Percentiles rank a stretch among this genome's conserved stretches.
Conservation (phyloP, 202 grass and related monocot species). For the Setaria viridis region DNA sequence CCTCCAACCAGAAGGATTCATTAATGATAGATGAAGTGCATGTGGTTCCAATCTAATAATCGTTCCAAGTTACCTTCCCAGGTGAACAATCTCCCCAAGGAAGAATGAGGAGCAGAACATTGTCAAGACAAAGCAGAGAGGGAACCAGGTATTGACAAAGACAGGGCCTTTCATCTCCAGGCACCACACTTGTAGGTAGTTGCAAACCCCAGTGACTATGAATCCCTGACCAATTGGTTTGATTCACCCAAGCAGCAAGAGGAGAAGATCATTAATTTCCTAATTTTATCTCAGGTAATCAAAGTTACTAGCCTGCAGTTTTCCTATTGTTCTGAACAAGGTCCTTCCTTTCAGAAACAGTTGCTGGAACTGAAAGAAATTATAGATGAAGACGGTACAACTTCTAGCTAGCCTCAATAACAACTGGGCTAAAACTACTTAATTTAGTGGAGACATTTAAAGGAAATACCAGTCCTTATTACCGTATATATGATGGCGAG, state of each 20-base stretch:
- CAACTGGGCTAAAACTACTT: too few relatives aligned
- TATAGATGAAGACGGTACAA: too few relatives aligned
- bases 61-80: conserved; percentile 52
- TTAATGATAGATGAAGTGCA: too few relatives aligned
- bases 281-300: not conserved
- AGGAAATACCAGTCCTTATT: not conserved
- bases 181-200: conserved; percentile 67
- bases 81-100: conserved; percentile 55
- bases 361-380: too few relatives aligned
- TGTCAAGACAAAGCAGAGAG: conserved; percentile 60
- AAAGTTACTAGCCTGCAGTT: not conserved
- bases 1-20: too few relatives aligned
- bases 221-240: conserved; percentile 46
- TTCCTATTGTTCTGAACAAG: too few relatives aligned
- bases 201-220: conserved; percentile 51
- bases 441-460: too few relatives aligned
- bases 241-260: not conserved
- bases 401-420: too few relatives aligned
- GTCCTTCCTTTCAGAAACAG: too few relatives aligned
- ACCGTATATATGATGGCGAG: conserved; percentile 60
- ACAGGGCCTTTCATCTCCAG: conserved; percentile 65
- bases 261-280: not conserved
- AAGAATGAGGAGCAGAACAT: conserved; percentile 68
- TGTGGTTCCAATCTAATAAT: not conserved
- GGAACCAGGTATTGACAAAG: conserved; percentile 56